Evolutionary conservation across 75 land plant genomes (phyloP), one percentile per base, ranked within the genome.

Genomic region (Picea glauca): DNA sequence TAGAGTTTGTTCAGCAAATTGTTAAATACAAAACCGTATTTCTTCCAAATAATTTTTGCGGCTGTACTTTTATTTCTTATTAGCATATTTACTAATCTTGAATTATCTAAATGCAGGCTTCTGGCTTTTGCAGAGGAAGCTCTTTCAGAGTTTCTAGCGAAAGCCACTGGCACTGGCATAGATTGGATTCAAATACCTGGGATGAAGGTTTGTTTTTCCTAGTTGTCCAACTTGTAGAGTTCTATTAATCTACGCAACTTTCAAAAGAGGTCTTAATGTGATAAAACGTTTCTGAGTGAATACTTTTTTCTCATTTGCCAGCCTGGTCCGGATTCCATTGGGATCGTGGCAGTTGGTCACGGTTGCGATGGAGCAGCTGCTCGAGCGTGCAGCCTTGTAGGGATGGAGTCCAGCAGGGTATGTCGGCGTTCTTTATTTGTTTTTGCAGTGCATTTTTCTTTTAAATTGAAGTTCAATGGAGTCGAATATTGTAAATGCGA

Each of bases 121-220:
- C 31, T 82, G 62, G 68, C 83, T 60, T 81, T 87, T 78, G 88
- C 88, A 78, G 88, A 87, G 72, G 88, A 85, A 54, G 81, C 84
- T 60, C 50, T 87, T 32, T 74, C 83, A 58, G 87, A 85, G 54
- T 87, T 87, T 68, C 77, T 87, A 15, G 78, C 84, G 33, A 87
- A 87, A 76, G 88, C 88, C 77, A 87, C 87, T n/a, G 88, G 88
- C 58, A 87, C 88, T 82, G 88, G 83, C 75, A 66, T 87, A 58
- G 88, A 87, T 65, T 87, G 88, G 88, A 85, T 87, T 72, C 88
- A 87, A 84, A 81, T 87, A 77, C 88, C 88, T 78, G 88, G 88
- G 79, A 87, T 87, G 88, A 87, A 87, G 88, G 88, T 87, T 74
- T 13, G 81, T 58, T 33, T 79, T 73, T 75, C 15, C 40, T 32